Evolutionary conservation across 116 monocot species (phyloP).

Genomic region (Trichopus zeylanicus): DNA sequence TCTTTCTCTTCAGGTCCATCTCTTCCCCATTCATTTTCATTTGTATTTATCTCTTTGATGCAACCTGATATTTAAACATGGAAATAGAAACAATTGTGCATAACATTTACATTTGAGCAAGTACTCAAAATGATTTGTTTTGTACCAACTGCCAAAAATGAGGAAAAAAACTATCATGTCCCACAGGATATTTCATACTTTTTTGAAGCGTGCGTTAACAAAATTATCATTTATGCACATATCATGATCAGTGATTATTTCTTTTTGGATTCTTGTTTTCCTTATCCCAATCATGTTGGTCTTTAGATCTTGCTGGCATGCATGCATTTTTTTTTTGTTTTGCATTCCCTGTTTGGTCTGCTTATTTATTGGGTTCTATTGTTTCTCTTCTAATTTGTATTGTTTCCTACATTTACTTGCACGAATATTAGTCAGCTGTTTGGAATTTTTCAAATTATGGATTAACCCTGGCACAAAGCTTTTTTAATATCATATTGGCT

Average conservation of each 20-base stretch:
- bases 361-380: no score
- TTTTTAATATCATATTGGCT: no score
- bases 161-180: no score
- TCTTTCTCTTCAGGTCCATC: conserved; percentile 77
- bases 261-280: not conserved
- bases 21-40: conserved; percentile 2
- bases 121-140: no score
- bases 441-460: no score
- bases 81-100: not conserved
- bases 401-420: not conserved
- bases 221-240: no score
- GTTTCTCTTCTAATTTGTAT: no score
- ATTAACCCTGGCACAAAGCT: no score
- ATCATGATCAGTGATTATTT: not conserved
- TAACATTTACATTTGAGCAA: not conserved
- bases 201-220: no score
- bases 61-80: not conserved
- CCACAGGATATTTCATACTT: not conserved
- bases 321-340: no score
- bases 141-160: no score
- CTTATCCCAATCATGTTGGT: not conserved
- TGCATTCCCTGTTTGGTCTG: not conserved
- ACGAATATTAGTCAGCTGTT: not conserved
- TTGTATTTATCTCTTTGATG: not conserved
- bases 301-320: not conserved